Percentiles rank a stretch among this genome's conserved stretches.
These are phyloP conservation scores for Clonostachys chloroleuca DNA, from an alignment of 2,329 filamentous ascomycete species.

Conservation along the genomic window DNA sequence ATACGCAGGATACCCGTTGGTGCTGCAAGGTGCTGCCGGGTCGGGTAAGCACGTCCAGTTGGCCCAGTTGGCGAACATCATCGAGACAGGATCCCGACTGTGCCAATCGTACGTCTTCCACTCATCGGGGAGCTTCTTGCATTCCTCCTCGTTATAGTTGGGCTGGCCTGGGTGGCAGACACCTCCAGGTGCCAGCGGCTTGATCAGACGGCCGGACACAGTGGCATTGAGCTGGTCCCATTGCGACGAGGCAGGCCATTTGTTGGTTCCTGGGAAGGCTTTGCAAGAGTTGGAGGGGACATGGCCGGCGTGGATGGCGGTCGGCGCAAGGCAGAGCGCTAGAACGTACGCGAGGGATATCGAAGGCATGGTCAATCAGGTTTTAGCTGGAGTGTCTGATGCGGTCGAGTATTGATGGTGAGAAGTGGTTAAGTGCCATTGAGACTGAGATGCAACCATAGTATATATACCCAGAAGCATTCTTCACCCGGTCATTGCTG, in stretches of 20 bases:
- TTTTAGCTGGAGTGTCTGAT: too few species aligned
- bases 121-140: conserved; percentile 11
- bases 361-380: too few species aligned
- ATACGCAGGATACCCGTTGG: conserved; percentile 24
- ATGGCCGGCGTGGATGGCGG: not conserved
- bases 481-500: too few species aligned
- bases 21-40: conserved; percentile 22
- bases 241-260: conserved; percentile 39
- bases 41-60: conserved; percentile 47
- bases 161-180: conserved; percentile 19
- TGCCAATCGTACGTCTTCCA: conserved; percentile 22
- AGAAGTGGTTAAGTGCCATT: too few species aligned
- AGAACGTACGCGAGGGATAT: too few species aligned
- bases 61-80: conserved; percentile 34
- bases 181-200: conserved; percentile 27
- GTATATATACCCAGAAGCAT: too few species aligned
- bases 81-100: conserved; percentile 17
- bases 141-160: conserved; percentile 17
- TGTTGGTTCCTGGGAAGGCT: conserved; percentile 34
- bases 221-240: conserved; percentile 43
- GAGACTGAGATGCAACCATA: too few species aligned
- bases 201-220: conserved; percentile 33
- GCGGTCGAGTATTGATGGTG: too few species aligned
- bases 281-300: conserved; percentile 28
- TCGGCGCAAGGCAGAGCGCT: too few species aligned